Base-by-base conservation (phyloP, 2,329 filamentous ascomycete genomes). In the Phialophora verrucosa region DNA sequence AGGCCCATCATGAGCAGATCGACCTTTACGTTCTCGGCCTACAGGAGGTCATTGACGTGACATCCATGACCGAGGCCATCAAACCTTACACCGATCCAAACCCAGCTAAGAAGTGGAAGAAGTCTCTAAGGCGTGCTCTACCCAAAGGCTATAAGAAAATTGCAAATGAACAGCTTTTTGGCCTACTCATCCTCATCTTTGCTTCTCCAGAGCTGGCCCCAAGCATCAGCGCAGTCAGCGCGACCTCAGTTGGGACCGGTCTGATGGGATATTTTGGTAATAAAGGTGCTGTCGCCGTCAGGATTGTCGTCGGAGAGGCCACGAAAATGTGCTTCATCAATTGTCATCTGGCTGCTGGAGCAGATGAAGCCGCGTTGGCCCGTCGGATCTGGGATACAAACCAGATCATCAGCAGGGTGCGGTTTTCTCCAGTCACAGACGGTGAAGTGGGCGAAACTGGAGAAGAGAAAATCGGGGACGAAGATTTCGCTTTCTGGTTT, bases 401-500 rank as follows among this genome's bases (percentile, higher is more conserved):
- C 3, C 93, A 97, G 74, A 91, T 99, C 66, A 75, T 89, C 44
- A 83, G 83, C 59, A 88, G 93, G 57, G 90, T 92, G 1, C 89
- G 87, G 69, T 98, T 98, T 73, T 87, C 90, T 6, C 88, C 92
- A 0, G 85, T 96, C 6, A 85, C 90, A 65, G 82, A 85, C 0
- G 88, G 91, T 8, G 87, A 90, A 5, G 80, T 86, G 1, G 83
- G 88, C 2, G 82, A 84, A 65, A 78, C 75, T 2, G 87, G 89
- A n/a, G 81, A 84, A 0, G 88, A 91, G 59, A 86, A 83, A 42
- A 89, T 99, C 70, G 93, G 92, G 0, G 91, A 96, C 47, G 94
- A 96, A 71, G 95, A 99, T 75, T 93, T 97, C 79, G 88, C 89
- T 0, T 97, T 99, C 74, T 98, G 94, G 92, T 91, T 97, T 74